Evolutionary conservation across 2,329 filamentous ascomycete species (phyloP).

Genomic region (Lithohypha guttulata): DNA sequence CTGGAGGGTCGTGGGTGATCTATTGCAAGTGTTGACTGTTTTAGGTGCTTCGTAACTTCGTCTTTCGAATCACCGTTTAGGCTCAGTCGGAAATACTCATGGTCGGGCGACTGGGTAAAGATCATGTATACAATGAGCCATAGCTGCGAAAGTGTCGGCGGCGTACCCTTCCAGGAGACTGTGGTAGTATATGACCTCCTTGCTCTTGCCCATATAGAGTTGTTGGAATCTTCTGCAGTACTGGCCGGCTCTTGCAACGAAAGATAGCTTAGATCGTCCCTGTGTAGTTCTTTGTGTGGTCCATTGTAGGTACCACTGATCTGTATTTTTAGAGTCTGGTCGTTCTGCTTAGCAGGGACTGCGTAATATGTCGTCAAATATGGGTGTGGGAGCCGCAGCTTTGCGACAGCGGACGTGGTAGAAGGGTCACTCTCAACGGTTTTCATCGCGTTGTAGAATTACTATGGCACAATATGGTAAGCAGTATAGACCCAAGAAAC

Average conservation of each 20-base stretch:
- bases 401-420: background rate
- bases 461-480: too few species aligned
- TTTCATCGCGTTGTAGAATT: background rate
- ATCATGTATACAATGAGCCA: slow-evolving; percentile 33
- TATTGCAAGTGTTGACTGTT: slow-evolving; percentile 33
- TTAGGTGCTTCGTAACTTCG: slow-evolving; percentile 24
- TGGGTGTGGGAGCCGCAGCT: slow-evolving; percentile 31
- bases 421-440: background rate
- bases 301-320: too few species aligned
- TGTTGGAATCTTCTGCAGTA: slow-evolving; percentile 20
- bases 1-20: slow-evolving; percentile 31
- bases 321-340: too few species aligned
- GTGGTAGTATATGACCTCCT: slow-evolving; percentile 23
- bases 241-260: background rate
- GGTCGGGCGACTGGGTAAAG: slow-evolving; percentile 24
- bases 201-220: slow-evolving; percentile 30
- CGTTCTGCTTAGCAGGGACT: too few species aligned
- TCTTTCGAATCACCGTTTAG: slow-evolving; percentile 25
- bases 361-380: slow-evolving; percentile 34
- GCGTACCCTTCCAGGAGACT: slow-evolving; percentile 25
- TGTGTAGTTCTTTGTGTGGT: too few species aligned
- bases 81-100: slow-evolving; percentile 28
- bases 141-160: slow-evolving; percentile 29
- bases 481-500: too few species aligned
- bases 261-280: background rate